Conservation (phyloP, 2,329 filamentous ascomycete species). For the Bipolaris gigantea region DNA sequence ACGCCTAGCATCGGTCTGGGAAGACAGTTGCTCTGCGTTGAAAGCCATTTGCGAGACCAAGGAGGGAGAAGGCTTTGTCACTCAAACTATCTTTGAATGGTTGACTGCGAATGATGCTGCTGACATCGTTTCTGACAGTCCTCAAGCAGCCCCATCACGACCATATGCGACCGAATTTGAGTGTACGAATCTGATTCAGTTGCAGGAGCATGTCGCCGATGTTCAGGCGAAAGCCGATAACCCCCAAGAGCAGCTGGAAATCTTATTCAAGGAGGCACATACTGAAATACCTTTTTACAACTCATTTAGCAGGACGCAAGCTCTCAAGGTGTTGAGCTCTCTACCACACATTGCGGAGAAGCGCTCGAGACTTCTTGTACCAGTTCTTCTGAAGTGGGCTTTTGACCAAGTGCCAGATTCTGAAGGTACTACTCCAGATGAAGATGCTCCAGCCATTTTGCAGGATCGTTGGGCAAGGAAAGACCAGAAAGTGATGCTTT, state of each 20-base stretch:
- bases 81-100: conserved; percentile 77
- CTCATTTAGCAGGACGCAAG: conserved; percentile 69
- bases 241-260: conserved; percentile 58
- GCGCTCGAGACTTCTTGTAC: conserved; percentile 79
- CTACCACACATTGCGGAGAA: conserved; percentile 81
- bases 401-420: conserved; percentile 21
- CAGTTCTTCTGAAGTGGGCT: conserved; percentile 81
- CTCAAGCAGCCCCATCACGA: conserved; percentile 18
- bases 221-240: conserved; percentile 21
- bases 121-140: conserved; percentile 8
- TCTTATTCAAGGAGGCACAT: conserved; percentile 67
- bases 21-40: conserved; percentile 75
- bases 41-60: conserved; percentile 72
- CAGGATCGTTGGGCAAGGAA: conserved; percentile 65
- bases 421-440: neutral
- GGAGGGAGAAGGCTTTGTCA: conserved; percentile 71
- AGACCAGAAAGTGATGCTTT: conserved; percentile 82
- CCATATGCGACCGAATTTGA: conserved; percentile 72
- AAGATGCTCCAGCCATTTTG: conserved; percentile 19
- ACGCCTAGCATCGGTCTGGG: conserved; percentile 82
- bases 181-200: conserved; percentile 69
- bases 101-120: conserved; percentile 47
- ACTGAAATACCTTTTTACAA: conserved; percentile 55
- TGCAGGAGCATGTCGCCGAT: conserved; percentile 46
- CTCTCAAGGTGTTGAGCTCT: conserved; percentile 74